Base-by-base conservation (phyloP, 768 basidiomycete genomes). In the Harrya chromipes region DNA sequence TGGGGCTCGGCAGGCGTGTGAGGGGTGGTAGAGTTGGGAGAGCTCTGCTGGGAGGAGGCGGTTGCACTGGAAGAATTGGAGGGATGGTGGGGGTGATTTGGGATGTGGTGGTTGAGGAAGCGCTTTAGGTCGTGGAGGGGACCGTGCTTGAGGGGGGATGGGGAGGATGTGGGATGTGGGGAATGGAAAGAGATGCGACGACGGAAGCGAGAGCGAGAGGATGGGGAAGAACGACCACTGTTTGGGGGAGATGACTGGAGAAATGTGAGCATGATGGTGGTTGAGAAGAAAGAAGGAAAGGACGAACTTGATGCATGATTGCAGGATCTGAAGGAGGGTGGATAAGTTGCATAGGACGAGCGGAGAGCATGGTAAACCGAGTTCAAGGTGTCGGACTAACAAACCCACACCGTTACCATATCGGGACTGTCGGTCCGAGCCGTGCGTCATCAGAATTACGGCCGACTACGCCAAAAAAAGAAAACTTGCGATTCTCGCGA, bases 61-160 rank as follows among this genome's bases (percentile, higher is more conserved):
- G 59, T 29, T 49, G 65, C 37, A 59, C 60, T 39, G 57, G 57
- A 33, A 1, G 53, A 57, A 24, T 34, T 23, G 35, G 53, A 40
- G 51, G 60, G 56, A 59, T 41, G 70, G 54, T 67, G 67, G 41
- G 65, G 54, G 49, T 69, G 63, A 40, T 87, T 83, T 50, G 83
- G 83, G 42, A 95, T 84, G 71, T 95, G 92, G 70, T 90, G 82
- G 72, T 95, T 90, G 55, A 99, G 80, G 74, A 98, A 97, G 24
- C 94, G 88, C 66, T 92, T 92, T 62, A 97, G 83, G 69, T 97
- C 94, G 70, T 89, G 84, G 43, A 98, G 79, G 3, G 92, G 87
- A 0, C 91, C 87, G 53, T 78, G 78, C 49, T 77, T 74, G 4
- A 47, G 45, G 1, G 31, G 1, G 29, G 54, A 34, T 56, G 31